Evolutionary conservation across 345 rosid species (phyloP).

Genomic region (Schrenkiella parvula): DNA sequence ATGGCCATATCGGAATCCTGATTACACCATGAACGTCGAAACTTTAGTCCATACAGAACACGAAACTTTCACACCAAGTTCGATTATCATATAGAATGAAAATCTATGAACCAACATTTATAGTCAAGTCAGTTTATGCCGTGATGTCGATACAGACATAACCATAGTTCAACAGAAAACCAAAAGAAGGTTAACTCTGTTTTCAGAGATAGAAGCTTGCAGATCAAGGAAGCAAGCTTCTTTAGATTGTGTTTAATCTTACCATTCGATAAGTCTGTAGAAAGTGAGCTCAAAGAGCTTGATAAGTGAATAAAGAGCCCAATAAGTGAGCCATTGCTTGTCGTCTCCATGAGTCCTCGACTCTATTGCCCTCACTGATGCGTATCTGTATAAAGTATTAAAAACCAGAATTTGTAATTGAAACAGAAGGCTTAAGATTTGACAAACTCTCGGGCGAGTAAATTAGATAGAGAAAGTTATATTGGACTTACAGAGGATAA

Average conservation of each 20-base stretch:
- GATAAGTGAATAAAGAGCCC: slow-evolving; percentile 82
- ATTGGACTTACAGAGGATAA: slow-evolving; percentile 68
- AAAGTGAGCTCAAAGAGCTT: slow-evolving; percentile 78
- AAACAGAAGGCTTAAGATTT: background rate
- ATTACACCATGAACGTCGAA: background rate
- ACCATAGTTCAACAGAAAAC: background rate
- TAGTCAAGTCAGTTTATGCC: background rate
- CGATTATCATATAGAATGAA: background rate
- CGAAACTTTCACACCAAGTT: background rate
- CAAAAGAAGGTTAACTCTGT: background rate
- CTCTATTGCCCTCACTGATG: slow-evolving; percentile 76
- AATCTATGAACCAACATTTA: background rate
- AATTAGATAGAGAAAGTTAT: background rate
- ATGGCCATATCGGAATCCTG: slow-evolving; percentile 86
- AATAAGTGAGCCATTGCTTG: slow-evolving; percentile 81
- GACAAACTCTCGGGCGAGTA: background rate
- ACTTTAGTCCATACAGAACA: background rate
- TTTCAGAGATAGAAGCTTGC: background rate
- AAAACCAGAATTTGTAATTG: background rate
- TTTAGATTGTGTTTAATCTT: background rate
- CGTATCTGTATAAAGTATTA: slow-evolving; percentile 41
- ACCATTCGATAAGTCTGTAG: slow-evolving; percentile 54
- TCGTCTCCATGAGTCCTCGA: slow-evolving; percentile 54
- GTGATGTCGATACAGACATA: background rate
- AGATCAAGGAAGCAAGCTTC: background rate